phyloP scores from a whole-genome alignment of 2,329 filamentous ascomycete species.

The Aureobasidium sp. region DNA sequence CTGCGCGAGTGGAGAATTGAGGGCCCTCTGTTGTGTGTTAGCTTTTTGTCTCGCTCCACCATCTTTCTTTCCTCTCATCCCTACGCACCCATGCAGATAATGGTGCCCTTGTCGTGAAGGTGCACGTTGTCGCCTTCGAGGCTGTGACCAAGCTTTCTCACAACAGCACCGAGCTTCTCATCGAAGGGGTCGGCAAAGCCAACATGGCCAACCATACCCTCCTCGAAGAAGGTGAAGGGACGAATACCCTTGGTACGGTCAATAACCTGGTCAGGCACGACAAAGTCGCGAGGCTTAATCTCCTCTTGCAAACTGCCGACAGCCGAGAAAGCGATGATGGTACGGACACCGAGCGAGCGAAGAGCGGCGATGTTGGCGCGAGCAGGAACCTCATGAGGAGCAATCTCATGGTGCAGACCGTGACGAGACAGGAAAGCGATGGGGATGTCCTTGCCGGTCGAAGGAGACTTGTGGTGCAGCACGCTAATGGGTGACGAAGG shows the following conservation, averaged over 20 bases:
- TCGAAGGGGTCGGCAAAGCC: constrained; percentile 97
- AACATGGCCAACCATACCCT: constrained; percentile 85
- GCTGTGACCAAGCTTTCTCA: constrained; percentile 65
- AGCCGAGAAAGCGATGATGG: constrained; percentile 88
- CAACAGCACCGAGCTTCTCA: constrained; percentile 61
- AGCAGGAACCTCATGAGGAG: constrained; percentile 88
- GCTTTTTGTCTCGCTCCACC: background rate
- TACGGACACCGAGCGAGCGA: constrained; percentile 77
- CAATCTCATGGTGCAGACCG: constrained; percentile 77
- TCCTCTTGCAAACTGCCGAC: constrained; percentile 88
- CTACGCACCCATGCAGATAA: constrained; percentile 83
- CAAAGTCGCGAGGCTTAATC: constrained; percentile 93
- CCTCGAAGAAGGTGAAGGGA: constrained; percentile 93
- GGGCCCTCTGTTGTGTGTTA: constrained; percentile 68
- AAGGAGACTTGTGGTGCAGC: constrained; percentile 72
- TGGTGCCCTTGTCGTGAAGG: constrained; percentile 72
- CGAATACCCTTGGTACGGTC: constrained; percentile 93
- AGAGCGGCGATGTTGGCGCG: constrained; percentile 98
- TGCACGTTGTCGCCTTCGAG: constrained; percentile 77
- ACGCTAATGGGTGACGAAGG: constrained; percentile 74
- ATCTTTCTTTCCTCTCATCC: background rate
- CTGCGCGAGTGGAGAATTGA: constrained; percentile 91
- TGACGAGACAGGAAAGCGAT: constrained; percentile 93
- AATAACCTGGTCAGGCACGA: constrained; percentile 92
- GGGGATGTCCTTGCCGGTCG: constrained; percentile 50